A percentile compares a stretch with the other conserved stretches of the same genome.
Evolutionary conservation across 1,284 basidiomycete genomes (phyloP).

Genomic region (Moesziomyces globuligerus): DNA sequence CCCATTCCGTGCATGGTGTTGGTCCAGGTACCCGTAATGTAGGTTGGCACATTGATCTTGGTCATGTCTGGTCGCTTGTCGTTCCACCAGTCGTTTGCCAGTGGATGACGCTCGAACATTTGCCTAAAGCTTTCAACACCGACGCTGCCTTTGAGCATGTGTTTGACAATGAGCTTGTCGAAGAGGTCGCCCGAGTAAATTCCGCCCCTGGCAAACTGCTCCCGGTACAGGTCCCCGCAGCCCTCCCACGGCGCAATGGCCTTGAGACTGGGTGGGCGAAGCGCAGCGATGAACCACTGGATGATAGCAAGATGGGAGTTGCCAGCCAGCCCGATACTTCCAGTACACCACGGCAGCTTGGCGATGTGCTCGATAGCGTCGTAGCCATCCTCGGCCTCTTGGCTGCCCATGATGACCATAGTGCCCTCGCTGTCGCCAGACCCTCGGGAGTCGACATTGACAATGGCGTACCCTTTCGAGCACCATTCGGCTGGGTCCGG

Average conservation of each 20-base stretch:
- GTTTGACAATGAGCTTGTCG: neutral
- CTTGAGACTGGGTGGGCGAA: slow-evolving; percentile 1
- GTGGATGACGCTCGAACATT: slow-evolving; percentile 6
- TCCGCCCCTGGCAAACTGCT: slow-evolving; percentile 6
- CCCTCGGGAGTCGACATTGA: slow-evolving; percentile 55
- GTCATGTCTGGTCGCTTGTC: slow-evolving; percentile 5
- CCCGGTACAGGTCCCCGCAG: slow-evolving; percentile 2
- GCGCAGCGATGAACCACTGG: slow-evolving; percentile 12
- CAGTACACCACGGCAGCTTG: slow-evolving; percentile 14
- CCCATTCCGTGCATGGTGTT: slow-evolving; percentile 2
- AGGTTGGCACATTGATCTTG: slow-evolving; percentile 8
- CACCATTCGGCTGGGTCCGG: slow-evolving; percentile 62
- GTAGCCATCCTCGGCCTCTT: slow-evolving; percentile 5
- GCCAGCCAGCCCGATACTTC: slow-evolving; percentile 5
- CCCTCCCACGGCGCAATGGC: slow-evolving; percentile 13
- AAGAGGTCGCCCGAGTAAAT: slow-evolving; percentile 1
- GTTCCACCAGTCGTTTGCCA: slow-evolving; percentile 2
- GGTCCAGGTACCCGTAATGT: slow-evolving; percentile 6
- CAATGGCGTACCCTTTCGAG: slow-evolving; percentile 54
- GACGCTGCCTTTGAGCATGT: slow-evolving; percentile 1
- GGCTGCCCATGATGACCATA: slow-evolving; percentile 11
- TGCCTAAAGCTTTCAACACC: slow-evolving; percentile 7
- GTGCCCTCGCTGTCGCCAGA: slow-evolving; percentile 41
- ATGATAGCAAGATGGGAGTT: slow-evolving; percentile 16
- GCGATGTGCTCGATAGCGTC: slow-evolving; percentile 11